phyloP scores from a whole-genome alignment of 1,139 yeast species.

The Zygoascus meyerae region DNA sequence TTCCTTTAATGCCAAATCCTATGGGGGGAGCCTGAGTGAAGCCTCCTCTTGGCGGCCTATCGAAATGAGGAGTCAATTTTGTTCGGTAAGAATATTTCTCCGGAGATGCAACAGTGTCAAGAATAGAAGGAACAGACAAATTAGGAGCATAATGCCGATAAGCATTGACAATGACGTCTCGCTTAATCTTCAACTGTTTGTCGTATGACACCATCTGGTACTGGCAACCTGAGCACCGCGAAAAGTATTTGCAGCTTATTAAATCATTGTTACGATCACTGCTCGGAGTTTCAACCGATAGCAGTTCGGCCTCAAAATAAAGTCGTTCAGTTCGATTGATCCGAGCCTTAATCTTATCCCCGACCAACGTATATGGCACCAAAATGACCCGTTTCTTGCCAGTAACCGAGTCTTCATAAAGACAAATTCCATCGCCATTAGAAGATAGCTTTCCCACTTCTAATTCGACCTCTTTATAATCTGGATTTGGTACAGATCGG shows the following conservation, averaged over 20 bases:
- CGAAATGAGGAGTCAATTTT: conserved; percentile 93
- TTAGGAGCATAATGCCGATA: conserved; percentile 66
- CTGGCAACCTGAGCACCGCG: conserved; percentile 87
- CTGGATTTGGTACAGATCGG: conserved; percentile 46
- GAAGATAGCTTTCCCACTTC: conserved; percentile 55
- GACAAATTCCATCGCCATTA: conserved; percentile 51
- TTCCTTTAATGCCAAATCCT: conserved; percentile 82
- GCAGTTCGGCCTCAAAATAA: conserved; percentile 70
- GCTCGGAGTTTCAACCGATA: conserved; percentile 46
- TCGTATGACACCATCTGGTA: conserved; percentile 73
- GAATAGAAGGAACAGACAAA: conserved; percentile 51
- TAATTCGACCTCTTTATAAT: conserved; percentile 47
- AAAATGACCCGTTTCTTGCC: conserved; percentile 38
- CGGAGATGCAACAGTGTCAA: conserved; percentile 74
- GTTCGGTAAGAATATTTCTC: conserved; percentile 73
- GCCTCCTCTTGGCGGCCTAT: conserved; percentile 53
- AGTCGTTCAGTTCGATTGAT: conserved; percentile 74
- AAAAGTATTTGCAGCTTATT: conserved; percentile 68
- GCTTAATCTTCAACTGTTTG: conserved; percentile 66
- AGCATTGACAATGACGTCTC: conserved; percentile 72
- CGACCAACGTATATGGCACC: conserved; percentile 85
- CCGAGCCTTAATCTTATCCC: conserved; percentile 65
- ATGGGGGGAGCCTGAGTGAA: conserved; percentile 42
- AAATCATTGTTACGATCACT: conserved; percentile 46
- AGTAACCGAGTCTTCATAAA: conserved; percentile 21